A percentile compares a stretch with the other conserved stretches of the same genome.
Evolutionary conservation across 1,284 basidiomycete species (phyloP).

Genomic region (Anthracocystis walkeri): DNA sequence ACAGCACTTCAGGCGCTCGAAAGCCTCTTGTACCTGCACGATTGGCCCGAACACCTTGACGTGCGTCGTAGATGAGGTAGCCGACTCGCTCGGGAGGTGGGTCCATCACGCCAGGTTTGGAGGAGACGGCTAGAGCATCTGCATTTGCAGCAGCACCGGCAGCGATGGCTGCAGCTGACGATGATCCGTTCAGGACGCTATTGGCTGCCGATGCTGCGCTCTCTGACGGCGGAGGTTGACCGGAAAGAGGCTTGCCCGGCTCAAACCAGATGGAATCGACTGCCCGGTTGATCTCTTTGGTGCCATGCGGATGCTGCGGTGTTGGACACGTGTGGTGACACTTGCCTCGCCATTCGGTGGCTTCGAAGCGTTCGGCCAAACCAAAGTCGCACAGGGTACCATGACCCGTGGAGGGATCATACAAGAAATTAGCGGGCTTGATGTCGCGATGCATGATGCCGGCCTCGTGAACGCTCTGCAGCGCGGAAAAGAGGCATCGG

Average conservation of each 20-base stretch:
- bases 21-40: slow-evolving; percentile 96
- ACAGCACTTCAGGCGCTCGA: slow-evolving; percentile 92
- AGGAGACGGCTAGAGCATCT: slow-evolving; percentile 71
- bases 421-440: slow-evolving; percentile 98
- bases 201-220: slow-evolving; percentile 7
- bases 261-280: slow-evolving; percentile 60
- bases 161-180: slow-evolving; percentile 7
- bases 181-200: slow-evolving; percentile 70
- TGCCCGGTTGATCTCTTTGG: slow-evolving; percentile 55
- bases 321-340: slow-evolving; percentile 67
- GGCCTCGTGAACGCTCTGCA: slow-evolving; percentile 88
- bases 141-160: slow-evolving; percentile 3
- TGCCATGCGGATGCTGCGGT: slow-evolving; percentile 57
- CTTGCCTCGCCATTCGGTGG: slow-evolving; percentile 64
- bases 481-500: slow-evolving; percentile 87
- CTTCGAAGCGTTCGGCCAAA: slow-evolving; percentile 72
- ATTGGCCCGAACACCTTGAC: slow-evolving; percentile 89
- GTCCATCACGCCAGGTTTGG: slow-evolving; percentile 53
- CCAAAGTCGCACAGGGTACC: slow-evolving; percentile 96
- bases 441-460: slow-evolving; percentile 96
- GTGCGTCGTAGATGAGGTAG: slow-evolving; percentile 63
- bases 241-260: slow-evolving; percentile 57
- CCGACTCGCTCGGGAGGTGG: slow-evolving; percentile 64
- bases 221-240: slow-evolving; percentile 19
- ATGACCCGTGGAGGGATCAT: slow-evolving; percentile 83